These are phyloP conservation scores for Auxenochlorella pyrenoidosa DNA, from an alignment of 139 green algal genomes.

Conservation along the genomic window DNA sequence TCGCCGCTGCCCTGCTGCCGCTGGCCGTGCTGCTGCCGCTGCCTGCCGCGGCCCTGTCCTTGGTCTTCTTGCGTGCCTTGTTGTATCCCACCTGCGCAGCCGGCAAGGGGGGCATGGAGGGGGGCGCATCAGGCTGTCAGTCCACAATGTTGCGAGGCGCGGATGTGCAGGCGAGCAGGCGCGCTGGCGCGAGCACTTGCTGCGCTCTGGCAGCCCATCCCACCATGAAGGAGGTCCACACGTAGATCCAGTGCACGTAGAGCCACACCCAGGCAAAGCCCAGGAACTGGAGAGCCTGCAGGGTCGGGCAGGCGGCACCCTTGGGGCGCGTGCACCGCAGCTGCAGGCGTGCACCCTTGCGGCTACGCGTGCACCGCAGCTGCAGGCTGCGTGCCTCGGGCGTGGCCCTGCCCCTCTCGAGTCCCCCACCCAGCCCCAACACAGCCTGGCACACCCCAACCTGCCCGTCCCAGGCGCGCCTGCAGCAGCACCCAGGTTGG, in stretches of 20 bases:
- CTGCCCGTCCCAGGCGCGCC: not conserved
- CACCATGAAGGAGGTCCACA: not conserved
- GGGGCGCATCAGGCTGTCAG: too few relatives aligned
- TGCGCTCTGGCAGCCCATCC: not conserved
- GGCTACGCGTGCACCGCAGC: too few relatives aligned
- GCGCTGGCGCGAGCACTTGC: not conserved
- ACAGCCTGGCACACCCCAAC: not conserved
- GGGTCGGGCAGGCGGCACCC: too few relatives aligned
- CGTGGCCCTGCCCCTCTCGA: too few relatives aligned
- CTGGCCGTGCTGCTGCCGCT: not conserved
- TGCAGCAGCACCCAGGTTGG: not conserved
- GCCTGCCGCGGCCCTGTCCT: not conserved
- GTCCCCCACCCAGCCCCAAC: too few relatives aligned
- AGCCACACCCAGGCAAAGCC: constrained; percentile 5
- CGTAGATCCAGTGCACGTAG: not conserved
- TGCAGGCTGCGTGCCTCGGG: too few relatives aligned
- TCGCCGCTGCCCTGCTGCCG: not conserved
- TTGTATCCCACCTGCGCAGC: not conserved
- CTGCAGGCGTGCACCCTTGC: too few relatives aligned
- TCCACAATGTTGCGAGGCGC: too few relatives aligned
- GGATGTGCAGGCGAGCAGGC: not conserved
- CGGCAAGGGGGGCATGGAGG: too few relatives aligned
- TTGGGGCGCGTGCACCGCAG: too few relatives aligned
- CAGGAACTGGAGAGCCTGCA: constrained; percentile 1
- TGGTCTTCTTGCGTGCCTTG: not conserved